A percentile compares a stretch with the other conserved stretches of the same genome.
These are phyloP conservation scores for Aspergillus sclerotiicarbonarius DNA, from an alignment of 495 filamentous ascomycete genomes.

Conservation along the genomic window DNA sequence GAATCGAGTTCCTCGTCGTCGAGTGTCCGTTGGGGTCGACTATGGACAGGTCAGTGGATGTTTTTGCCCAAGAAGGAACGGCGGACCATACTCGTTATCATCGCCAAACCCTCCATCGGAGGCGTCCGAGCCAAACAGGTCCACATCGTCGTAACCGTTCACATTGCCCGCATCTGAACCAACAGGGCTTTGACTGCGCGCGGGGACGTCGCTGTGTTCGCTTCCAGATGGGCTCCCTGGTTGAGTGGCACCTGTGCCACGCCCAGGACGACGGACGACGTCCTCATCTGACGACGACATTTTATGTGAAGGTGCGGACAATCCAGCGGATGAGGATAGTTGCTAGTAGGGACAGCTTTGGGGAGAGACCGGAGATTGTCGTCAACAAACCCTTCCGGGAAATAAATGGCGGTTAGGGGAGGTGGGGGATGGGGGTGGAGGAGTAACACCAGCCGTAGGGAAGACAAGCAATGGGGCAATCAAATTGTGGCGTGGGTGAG, in stretches of 20 bases:
- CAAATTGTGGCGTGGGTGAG: neutral
- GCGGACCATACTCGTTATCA: constrained; percentile 31
- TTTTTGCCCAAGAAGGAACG: constrained; percentile 15
- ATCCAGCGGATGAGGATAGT: neutral
- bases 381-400: no score
- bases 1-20: constrained; percentile 79
- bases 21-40: constrained; percentile 52
- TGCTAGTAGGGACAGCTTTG: neutral
- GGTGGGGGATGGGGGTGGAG: neutral
- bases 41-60: constrained; percentile 31
- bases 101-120: constrained; percentile 41
- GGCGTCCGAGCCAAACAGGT: constrained; percentile 64
- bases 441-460: neutral
- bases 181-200: constrained; percentile 21
- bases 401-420: no score
- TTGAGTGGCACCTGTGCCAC: constrained; percentile 26
- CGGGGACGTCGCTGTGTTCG: constrained; percentile 24
- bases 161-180: constrained; percentile 39
- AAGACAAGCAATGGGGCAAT: neutral
- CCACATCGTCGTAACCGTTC: constrained; percentile 52
- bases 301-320: neutral
- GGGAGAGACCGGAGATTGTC: no score
- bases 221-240: constrained; percentile 30
- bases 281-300: constrained; percentile 49
- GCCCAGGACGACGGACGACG: constrained; percentile 40